phyloP scores from a whole-genome alignment of 768 basidiomycete species.

The Antrodiella citrinella region DNA sequence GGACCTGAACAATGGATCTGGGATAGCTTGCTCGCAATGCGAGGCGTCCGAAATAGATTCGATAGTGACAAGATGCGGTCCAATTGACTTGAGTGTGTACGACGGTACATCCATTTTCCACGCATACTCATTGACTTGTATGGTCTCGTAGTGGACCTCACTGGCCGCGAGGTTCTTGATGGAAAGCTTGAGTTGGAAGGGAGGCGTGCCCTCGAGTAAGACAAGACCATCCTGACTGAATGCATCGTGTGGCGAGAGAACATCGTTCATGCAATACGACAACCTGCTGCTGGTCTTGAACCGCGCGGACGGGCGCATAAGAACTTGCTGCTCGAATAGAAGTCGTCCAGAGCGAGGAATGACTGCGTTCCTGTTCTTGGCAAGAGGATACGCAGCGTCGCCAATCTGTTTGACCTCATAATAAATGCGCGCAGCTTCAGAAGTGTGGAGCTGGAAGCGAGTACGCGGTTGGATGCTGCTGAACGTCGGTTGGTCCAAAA shows the following conservation, averaged over 20 bases:
- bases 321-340: slow-evolving; percentile 81
- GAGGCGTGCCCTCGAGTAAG: slow-evolving; percentile 73
- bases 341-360: slow-evolving; percentile 65
- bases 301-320: slow-evolving; percentile 68
- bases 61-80: slow-evolving; percentile 73
- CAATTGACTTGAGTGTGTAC: slow-evolving; percentile 71
- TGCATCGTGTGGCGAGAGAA: slow-evolving; percentile 46
- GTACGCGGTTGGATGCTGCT: slow-evolving; percentile 78
- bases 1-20: slow-evolving; percentile 51
- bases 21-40: slow-evolving; percentile 66
- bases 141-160: slow-evolving; percentile 46
- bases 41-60: slow-evolving; percentile 75
- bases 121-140: slow-evolving; percentile 36
- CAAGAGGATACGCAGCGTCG: slow-evolving; percentile 76
- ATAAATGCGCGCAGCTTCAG: slow-evolving; percentile 69
- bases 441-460: slow-evolving; percentile 75
- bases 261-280: slow-evolving; percentile 70
- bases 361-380: slow-evolving; percentile 50
- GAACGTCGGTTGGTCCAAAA: slow-evolving; percentile 72
- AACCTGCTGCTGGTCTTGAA: slow-evolving; percentile 63
- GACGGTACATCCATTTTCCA: slow-evolving; percentile 73
- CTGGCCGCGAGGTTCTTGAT: slow-evolving; percentile 71
- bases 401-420: slow-evolving; percentile 89
- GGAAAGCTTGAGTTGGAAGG: slow-evolving; percentile 72
- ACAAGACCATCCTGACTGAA: slow-evolving; percentile 52